These are phyloP conservation scores for Chlorella sp. DNA, from an alignment of 139 green algal species.

Conservation along the genomic window DNA sequence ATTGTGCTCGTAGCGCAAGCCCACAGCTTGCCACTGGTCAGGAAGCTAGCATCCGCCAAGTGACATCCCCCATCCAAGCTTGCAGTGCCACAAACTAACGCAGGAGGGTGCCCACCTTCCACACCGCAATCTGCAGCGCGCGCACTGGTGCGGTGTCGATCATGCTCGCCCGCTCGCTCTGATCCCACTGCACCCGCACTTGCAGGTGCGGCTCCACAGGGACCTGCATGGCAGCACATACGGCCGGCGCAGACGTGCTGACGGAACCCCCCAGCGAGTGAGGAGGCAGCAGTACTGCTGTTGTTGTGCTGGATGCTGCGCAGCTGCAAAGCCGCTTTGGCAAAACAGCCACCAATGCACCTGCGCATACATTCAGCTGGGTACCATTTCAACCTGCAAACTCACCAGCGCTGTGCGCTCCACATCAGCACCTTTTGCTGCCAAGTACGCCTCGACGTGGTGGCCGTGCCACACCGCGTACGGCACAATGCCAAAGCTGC, in stretches of 20 bases:
- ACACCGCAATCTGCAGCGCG: neutral
- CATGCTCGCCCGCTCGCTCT: neutral
- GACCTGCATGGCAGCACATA: neutral
- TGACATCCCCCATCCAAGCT: neutral
- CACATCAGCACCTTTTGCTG: neutral
- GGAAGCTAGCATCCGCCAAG: too few species aligned
- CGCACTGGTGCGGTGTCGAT: neutral
- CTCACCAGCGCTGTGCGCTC: neutral
- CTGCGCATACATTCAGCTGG: neutral
- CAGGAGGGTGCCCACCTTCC: neutral
- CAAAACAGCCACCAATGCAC: neutral
- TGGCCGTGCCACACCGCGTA: conserved; percentile 7
- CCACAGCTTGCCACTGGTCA: too few species aligned
- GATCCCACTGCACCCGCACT: neutral
- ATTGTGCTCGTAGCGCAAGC: too few species aligned
- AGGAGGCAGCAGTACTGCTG: too few species aligned
- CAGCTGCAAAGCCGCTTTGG: neutral
- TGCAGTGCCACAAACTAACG: neutral
- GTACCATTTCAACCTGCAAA: neutral
- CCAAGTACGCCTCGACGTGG: neutral
- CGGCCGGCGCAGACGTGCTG: too few species aligned
- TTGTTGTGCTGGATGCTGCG: too few species aligned
- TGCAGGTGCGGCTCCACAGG: neutral
- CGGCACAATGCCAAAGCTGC: neutral
- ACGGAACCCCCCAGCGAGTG: neutral